phyloP scores from a whole-genome alignment of 148 eudicot species.

The Heliamphora exappendiculata region DNA sequence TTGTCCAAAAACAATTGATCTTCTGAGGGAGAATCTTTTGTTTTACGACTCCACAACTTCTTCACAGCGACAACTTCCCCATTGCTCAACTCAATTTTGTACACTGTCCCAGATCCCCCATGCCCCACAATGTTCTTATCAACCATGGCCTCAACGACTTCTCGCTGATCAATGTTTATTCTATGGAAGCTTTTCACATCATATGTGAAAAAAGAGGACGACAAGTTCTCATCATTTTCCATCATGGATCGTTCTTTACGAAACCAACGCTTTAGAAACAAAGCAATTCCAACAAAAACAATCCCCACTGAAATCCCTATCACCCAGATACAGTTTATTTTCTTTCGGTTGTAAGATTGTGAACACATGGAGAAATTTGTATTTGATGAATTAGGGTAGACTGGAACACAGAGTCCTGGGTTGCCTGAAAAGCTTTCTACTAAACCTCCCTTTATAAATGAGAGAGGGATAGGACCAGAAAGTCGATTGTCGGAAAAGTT shows the following conservation, averaged over 20 bases:
- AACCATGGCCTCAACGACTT: conserved; percentile 65
- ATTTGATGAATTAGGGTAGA: conserved; percentile 35
- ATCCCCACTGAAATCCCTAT: conserved; percentile 49
- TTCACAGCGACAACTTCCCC: conserved; percentile 79
- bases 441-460: conserved; percentile 52
- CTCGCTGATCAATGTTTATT: conserved; percentile 61
- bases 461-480: conserved; percentile 64
- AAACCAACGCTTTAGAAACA: conserved; percentile 53
- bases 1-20: conserved; percentile 43
- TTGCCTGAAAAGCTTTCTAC: conserved; percentile 72
- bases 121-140: conserved; percentile 82
- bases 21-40: conserved; percentile 46
- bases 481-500: conserved; percentile 71
- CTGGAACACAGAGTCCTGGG: conserved; percentile 53
- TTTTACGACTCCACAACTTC: conserved; percentile 65
- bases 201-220: conserved; percentile 61
- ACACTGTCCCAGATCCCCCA: conserved; percentile 93
- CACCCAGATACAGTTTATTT: conserved; percentile 51
- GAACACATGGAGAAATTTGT: conserved; percentile 48
- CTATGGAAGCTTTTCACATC: conserved; percentile 80
- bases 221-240: conserved; percentile 50
- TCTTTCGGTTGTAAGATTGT: conserved; percentile 32
- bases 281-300: conserved; percentile 36
- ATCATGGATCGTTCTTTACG: conserved; percentile 33
- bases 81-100: conserved; percentile 57